These are phyloP conservation scores for Alternaria sp. DNA, from an alignment of 2,329 filamentous ascomycete species.

Conservation along the genomic window DNA sequence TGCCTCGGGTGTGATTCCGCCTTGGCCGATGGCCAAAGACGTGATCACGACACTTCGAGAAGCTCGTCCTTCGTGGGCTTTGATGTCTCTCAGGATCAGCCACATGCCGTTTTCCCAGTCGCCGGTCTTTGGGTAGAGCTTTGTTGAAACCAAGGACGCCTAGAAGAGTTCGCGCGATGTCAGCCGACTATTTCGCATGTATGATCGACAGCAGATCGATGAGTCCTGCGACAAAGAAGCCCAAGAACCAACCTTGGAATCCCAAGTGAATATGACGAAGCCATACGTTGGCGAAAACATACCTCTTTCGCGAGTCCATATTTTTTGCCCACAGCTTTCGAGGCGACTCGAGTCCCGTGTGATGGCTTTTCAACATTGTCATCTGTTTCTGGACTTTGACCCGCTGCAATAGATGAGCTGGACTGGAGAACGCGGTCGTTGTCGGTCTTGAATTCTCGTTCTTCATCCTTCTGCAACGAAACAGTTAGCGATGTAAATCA, in stretches of 20 bases:
- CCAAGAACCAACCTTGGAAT: too few relatives aligned
- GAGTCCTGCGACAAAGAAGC: too few relatives aligned
- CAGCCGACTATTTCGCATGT: too few relatives aligned
- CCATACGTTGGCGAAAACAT: too few relatives aligned
- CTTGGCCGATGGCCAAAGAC: fast-evolving
- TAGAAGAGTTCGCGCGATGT: too few relatives aligned
- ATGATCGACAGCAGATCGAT: too few relatives aligned
- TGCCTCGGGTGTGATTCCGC: background rate
- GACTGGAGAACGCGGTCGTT: background rate
- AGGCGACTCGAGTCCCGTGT: fast-evolving
- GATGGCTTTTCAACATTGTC: background rate
- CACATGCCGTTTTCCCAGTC: background rate
- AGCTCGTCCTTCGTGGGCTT: fast-evolving
- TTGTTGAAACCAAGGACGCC: too few relatives aligned
- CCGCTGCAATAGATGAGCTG: background rate
- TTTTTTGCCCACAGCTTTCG: background rate
- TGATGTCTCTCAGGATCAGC: background rate
- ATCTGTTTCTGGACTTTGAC: background rate
- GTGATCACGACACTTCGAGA: background rate
- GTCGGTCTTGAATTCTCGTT: background rate
- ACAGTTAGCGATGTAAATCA: fast-evolving
- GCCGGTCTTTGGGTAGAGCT: too few relatives aligned
- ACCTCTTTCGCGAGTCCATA: background rate
- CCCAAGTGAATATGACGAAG: too few relatives aligned
- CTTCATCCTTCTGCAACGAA: fast-evolving